Base-by-base conservation (phyloP, 495 filamentous ascomycete genomes). In the Cenococcum geophilum region DNA sequence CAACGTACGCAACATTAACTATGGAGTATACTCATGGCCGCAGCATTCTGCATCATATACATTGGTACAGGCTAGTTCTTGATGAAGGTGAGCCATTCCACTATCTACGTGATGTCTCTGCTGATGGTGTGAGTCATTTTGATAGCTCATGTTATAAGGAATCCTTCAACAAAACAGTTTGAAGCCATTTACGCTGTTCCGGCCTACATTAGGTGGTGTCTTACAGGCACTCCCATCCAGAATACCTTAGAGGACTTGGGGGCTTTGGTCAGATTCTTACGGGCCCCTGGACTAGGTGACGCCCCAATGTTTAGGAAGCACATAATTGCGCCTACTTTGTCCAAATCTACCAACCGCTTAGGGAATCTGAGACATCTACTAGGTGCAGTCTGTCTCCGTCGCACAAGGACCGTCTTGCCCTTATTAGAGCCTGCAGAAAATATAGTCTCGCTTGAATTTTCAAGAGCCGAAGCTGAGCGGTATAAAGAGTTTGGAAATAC, bases 191-290 rank as follows among this genome's bases (percentile, higher is more conserved):
- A 10, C 16, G 14, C 45, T 18, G 22, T 60, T 10, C 12, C 68
- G 20, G 64, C 77, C 0, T 60, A 66, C 6, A 58, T 61, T 6
- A 70, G 76, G 6, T 80, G 78, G 78, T 80, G 78, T 57, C 58
- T 80, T 9, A 79, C 75, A 0, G 79, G 77, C 5, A 81, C 79
- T 6, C 78, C 78, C 1, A 71, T 77, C 1, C 79, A 82, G 50
- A 82, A 83, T 59, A 71, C 65, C 1, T 65, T 83, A 2, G 75
- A 81, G 0, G 80, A 82, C 59, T 60, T 82, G 1, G 77, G 72
- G 1, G 57, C 80, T 6, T 70, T 83, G 0, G 63, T 80, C 32
- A 65, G 64, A 12, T 82, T 82, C 62, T 61, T 83, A 14, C 68
- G 71, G 4, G 66, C 73, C 10, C 57, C 70, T 5, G 77, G 73